Conservation (phyloP, 2,329 filamentous ascomycete genomes). For the Venturia carpophila region DNA sequence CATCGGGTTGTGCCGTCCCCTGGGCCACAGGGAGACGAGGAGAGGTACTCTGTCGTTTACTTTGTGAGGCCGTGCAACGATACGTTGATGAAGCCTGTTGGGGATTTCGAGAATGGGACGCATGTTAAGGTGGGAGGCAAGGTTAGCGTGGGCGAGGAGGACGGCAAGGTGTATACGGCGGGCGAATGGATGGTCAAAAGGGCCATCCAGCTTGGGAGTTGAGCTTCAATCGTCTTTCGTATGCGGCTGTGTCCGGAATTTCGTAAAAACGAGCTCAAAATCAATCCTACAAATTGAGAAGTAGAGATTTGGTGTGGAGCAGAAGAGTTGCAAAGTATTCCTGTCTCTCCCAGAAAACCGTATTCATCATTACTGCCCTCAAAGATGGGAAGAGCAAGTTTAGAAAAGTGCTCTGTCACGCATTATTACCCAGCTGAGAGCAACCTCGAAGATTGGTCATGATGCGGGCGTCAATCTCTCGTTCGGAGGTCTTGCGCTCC, state of each 20-base stretch:
- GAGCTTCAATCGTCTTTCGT: neutral
- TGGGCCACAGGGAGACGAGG: slow-evolving; percentile 13
- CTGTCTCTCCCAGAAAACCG: no score
- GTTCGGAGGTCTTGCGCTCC: neutral
- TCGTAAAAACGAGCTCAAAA: neutral
- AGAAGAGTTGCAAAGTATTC: no score
- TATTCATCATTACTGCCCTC: no score
- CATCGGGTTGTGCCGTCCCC: slow-evolving; percentile 19
- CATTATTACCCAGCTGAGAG: neutral
- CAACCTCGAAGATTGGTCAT: neutral
- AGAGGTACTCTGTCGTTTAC: slow-evolving; percentile 19
- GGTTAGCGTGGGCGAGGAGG: slow-evolving; percentile 16
- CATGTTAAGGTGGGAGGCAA: slow-evolving; percentile 17
- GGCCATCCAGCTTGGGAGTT: slow-evolving; percentile 9
- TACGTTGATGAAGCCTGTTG: slow-evolving; percentile 17
- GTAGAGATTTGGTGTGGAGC: no score
- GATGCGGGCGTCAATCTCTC: neutral
- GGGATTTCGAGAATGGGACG: slow-evolving; percentile 15
- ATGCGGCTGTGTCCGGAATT: neutral
- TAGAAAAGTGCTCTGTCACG: neutral
- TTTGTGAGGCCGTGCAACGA: slow-evolving; percentile 19
- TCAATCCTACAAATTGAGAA: neutral
- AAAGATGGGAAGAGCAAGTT: no score
- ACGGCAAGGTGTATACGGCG: slow-evolving; percentile 15
- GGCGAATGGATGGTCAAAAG: slow-evolving; percentile 18